Percentiles rank a stretch among this genome's conserved stretches.
phyloP scores from a whole-genome alignment of 108 stramenopile species.

The Bacterosira constricta region DNA sequence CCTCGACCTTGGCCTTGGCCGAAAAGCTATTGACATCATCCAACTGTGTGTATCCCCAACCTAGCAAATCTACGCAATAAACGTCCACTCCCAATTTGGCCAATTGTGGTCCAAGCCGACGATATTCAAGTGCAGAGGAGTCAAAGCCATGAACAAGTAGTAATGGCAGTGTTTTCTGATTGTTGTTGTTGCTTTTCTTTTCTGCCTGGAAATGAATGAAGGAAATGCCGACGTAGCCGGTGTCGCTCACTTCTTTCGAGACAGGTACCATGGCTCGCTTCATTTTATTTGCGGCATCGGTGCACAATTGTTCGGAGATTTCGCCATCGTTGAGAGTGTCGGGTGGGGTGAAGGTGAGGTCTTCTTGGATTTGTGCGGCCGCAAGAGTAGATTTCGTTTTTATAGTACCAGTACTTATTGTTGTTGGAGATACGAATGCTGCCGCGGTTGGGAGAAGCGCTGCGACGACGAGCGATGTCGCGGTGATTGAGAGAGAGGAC shows the following conservation, averaged over 20 bases:
- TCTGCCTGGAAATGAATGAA: conserved; percentile 67
- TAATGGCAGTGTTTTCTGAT: conserved; percentile 28
- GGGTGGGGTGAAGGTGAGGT: conserved; percentile 63
- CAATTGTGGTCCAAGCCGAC: conserved; percentile 75
- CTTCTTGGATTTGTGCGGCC: conserved; percentile 19
- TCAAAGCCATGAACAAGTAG: conserved; percentile 93
- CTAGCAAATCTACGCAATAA: conserved; percentile 91
- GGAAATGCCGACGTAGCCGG: conserved; percentile 74
- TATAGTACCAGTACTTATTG: no score
- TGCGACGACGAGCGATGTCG: background rate
- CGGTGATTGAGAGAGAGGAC: background rate
- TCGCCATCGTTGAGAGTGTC: conserved; percentile 22
- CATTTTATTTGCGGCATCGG: conserved; percentile 71
- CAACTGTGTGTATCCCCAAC: conserved; percentile 94
- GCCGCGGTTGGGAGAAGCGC: no score
- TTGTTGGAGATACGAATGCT: no score
- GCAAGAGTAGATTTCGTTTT: no score
- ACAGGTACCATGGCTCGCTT: conserved; percentile 73
- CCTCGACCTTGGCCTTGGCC: conserved; percentile 85
- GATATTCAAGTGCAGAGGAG: conserved; percentile 86
- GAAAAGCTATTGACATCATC: conserved; percentile 76
- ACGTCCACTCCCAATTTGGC: conserved; percentile 75
- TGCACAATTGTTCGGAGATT: conserved; percentile 61
- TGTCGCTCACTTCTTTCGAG: conserved; percentile 51
- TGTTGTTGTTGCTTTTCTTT: background rate